Base-by-base conservation (phyloP, 1,284 basidiomycete species). In the Rhodotorula sp. region DNA sequence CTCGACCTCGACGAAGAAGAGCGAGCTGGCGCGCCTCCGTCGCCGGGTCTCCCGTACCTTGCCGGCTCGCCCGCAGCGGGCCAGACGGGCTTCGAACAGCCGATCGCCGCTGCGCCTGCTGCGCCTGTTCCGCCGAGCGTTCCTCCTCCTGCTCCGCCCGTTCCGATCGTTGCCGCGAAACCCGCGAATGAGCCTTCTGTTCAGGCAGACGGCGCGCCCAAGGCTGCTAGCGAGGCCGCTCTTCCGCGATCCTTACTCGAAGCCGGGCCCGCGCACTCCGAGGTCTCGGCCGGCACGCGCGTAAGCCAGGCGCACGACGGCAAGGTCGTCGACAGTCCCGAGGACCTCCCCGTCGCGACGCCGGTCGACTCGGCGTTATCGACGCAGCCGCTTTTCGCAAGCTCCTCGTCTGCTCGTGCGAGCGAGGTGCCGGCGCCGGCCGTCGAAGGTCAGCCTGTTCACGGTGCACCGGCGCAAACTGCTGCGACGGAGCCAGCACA, bases 311-410 rank as follows among this genome's bases (percentile, higher is more conserved):
- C 41, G 48, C 70, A 72, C 56, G 19, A 65, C n/a, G 70, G 70
- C 21, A 23, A 25, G 9, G 59, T 68, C 21, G 64, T 66, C 44
- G 70, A 68, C 49, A 68, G 66, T 44, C 66, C 70, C 16, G 70
- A 67, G 55, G 41, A 52, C 45, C 49, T 68, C 25, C 27, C 34
- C 16, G n/a, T 66, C 21, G 44, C 56, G 19, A 54, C 60, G 52
- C 66, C 70, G 34, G 45, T 21, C 16, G 46, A 45, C 34, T 45
- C 23, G 8, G n/a, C 55, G 12, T 66, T 61, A 60, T 7, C 48
- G n/a, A 68, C 70, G 9, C 54, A 53, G 49, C 70, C 66, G 17
- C 70, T 72, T 12, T 72, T 72, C 25, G 66, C 53, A 2, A 61
- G 21, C 57, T 58, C 57, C 16, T 41, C 57, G n/a, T 34, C 34